phyloP scores from a whole-genome alignment of 1,284 basidiomycete genomes.

The Ustilago loliicola region DNA sequence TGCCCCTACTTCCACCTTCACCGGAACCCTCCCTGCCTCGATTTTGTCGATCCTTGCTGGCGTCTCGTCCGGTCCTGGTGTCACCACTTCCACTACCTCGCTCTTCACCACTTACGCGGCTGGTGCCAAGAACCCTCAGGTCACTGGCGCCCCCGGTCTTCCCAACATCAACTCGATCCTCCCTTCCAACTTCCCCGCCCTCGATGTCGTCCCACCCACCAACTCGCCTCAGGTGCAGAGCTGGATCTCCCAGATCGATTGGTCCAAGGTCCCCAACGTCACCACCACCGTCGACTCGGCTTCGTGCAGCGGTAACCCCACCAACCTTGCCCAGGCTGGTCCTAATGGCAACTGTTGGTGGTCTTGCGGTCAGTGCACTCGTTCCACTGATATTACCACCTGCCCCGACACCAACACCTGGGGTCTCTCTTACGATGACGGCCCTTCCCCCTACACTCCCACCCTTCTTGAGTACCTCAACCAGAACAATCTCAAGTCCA shows the following conservation, averaged over 20 bases:
- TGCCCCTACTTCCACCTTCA: conserved; percentile 54
- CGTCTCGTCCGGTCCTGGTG: conserved; percentile 51
- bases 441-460: conserved; percentile 86
- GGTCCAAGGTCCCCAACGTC: conserved; percentile 77
- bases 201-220: conserved; percentile 79
- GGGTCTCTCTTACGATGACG: conserved; percentile 80
- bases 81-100: conserved; percentile 50
- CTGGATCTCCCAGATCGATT: conserved; percentile 80
- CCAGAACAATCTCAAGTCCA: conserved; percentile 79
- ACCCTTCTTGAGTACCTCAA: conserved; percentile 77
- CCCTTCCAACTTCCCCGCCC: conserved; percentile 76
- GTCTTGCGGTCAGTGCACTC: conserved; percentile 85
- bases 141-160: conserved; percentile 59
- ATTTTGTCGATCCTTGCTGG: conserved; percentile 50
- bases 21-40: conserved; percentile 56
- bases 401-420: conserved; percentile 86
- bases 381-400: conserved; percentile 79
- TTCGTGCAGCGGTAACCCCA: conserved; percentile 78
- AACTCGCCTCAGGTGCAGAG: conserved; percentile 79
- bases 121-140: conserved; percentile 59
- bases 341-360: conserved; percentile 80
- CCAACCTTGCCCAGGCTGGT: conserved; percentile 74
- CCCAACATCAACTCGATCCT: conserved; percentile 46
- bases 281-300: conserved; percentile 75
- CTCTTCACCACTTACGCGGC: conserved; percentile 55